Conservation (phyloP, 2,329 filamentous ascomycete species). For the Trichoderma harzianum region DNA sequence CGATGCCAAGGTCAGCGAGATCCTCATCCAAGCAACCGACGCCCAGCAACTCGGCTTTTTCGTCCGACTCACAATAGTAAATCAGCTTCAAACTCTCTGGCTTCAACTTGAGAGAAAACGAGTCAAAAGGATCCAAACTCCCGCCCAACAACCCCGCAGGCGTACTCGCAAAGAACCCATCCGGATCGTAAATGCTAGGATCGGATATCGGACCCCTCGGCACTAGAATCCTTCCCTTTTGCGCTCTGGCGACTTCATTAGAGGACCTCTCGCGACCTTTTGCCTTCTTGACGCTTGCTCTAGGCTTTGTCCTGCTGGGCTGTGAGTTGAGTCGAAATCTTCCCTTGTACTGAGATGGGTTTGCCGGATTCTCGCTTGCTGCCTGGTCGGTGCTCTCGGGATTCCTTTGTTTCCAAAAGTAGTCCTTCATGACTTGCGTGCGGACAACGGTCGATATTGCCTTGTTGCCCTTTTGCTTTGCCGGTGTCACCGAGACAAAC, state of each 20-base stretch:
- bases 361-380: not conserved
- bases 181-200: not conserved
- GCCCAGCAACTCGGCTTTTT: not conserved
- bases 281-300: not conserved
- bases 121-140: not conserved
- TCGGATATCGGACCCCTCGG: not conserved
- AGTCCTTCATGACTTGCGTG: conserved; percentile 9
- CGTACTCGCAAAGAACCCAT: not conserved
- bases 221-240: not conserved
- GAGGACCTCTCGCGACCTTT: not conserved
- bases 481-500: not conserved
- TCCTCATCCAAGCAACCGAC: not conserved
- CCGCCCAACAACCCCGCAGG: not conserved
- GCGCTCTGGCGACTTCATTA: not conserved
- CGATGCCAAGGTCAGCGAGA: not conserved
- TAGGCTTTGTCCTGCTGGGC: not conserved
- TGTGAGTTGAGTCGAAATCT: conserved; percentile 6
- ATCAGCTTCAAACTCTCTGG: conserved; percentile 1
- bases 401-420: conserved; percentile 9
- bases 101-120: not conserved
- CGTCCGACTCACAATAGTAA: not conserved
- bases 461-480: not conserved
- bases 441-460: conserved; percentile 1
- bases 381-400: not conserved
- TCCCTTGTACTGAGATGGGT: conserved; percentile 1